These are phyloP conservation scores for Megacollybia marginata DNA, from an alignment of 768 basidiomycete genomes.

Conservation along the genomic window DNA sequence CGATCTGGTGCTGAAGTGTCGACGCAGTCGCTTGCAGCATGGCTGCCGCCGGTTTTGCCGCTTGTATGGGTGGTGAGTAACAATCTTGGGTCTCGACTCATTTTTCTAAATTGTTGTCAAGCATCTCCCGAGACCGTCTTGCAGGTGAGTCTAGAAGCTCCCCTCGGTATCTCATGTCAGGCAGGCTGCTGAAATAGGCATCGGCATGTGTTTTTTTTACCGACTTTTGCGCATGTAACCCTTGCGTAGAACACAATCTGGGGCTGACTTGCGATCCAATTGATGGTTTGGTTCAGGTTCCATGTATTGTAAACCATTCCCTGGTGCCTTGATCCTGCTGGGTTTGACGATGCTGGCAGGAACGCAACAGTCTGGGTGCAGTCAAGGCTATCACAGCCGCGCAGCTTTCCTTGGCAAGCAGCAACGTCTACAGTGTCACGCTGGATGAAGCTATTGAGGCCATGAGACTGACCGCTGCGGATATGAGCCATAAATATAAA, in stretches of 20 bases:
- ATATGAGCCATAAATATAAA: constrained; percentile 94
- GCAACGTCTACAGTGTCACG: constrained; percentile 80
- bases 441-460: constrained; percentile 95
- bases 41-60: constrained; percentile 91
- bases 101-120: constrained; percentile 14
- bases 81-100: not conserved
- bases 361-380: constrained; percentile 84
- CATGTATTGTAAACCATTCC: constrained; percentile 71
- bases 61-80: constrained; percentile 79
- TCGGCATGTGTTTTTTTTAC: constrained; percentile 39
- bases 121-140: constrained; percentile 78
- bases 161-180: constrained; percentile 2
- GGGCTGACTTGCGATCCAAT: constrained; percentile 94
- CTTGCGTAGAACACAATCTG: constrained; percentile 65
- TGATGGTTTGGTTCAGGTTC: constrained; percentile 89
- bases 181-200: constrained; percentile 85
- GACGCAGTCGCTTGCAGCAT: constrained; percentile 83
- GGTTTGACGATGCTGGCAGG: constrained; percentile 28
- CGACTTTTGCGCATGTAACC: not conserved
- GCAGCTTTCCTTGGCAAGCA: constrained; percentile 88
- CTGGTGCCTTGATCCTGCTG: not conserved
- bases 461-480: constrained; percentile 87
- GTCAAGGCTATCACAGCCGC: constrained; percentile 93
- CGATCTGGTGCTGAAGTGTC: constrained; percentile 1
- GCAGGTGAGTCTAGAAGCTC: constrained; percentile 37